These are phyloP conservation scores for Neurospora hispaniola DNA, from an alignment of 495 filamentous ascomycete species.

Conservation along the genomic window DNA sequence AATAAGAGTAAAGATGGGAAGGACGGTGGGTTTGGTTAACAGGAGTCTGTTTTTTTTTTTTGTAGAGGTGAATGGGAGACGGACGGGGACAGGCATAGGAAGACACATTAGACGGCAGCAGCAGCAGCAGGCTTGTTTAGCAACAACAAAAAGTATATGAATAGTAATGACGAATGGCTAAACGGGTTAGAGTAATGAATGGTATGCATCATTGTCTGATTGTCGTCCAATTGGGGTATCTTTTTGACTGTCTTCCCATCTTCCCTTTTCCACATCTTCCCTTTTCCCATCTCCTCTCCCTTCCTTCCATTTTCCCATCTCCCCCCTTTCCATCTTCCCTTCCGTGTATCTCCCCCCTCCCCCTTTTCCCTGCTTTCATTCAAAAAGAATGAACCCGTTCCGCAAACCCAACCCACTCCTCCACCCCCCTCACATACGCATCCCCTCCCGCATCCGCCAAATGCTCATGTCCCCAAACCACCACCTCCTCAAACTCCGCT, in stretches of 20 bases:
- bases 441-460: constrained; percentile 38
- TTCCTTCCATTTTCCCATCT: too few relatives aligned
- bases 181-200: too few relatives aligned
- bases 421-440: constrained; percentile 50
- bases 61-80: neutral
- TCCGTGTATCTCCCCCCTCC: neutral
- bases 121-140: neutral
- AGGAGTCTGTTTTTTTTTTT: neutral
- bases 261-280: too few relatives aligned
- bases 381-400: constrained; percentile 33
- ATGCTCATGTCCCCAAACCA: constrained; percentile 74
- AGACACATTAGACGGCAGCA: neutral
- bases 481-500: constrained; percentile 63
- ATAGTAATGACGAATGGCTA: neutral
- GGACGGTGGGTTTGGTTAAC: neutral
- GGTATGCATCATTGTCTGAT: too few relatives aligned
- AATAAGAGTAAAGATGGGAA: neutral
- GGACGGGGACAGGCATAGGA: neutral
- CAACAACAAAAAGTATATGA: neutral
- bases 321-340: too few relatives aligned
- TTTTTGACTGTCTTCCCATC: too few relatives aligned
- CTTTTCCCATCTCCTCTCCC: too few relatives aligned
- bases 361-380: too few relatives aligned
- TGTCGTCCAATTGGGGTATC: neutral
- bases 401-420: constrained; percentile 79